Percentiles rank a stretch among this genome's conserved stretches.
Evolutionary conservation across 495 filamentous ascomycete genomes (phyloP).

Genomic region (Rhypophila decipiens): DNA sequence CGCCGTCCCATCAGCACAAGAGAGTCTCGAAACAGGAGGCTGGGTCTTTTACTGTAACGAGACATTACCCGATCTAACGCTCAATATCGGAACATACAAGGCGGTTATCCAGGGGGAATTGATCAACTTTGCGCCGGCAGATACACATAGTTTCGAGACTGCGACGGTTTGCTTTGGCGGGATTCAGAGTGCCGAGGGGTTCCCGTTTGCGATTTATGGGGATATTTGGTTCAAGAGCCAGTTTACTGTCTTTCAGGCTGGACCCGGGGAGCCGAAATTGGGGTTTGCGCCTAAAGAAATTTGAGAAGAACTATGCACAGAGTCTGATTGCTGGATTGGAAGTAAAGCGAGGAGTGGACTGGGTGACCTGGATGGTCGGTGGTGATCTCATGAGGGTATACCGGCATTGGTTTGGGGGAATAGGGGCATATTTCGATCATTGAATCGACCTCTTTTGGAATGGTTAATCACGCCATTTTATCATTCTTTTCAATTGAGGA

Average conservation of each 20-base stretch:
- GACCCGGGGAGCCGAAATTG: slow-evolving; percentile 41
- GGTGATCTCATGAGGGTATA: no score
- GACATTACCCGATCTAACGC: slow-evolving; percentile 33
- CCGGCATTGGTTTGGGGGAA: no score
- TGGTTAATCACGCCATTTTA: no score
- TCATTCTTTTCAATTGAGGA: no score
- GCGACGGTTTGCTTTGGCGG: slow-evolving; percentile 57
- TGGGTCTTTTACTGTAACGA: slow-evolving; percentile 31
- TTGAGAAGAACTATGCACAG: no score
- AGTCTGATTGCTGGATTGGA: no score
- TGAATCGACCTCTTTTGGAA: no score
- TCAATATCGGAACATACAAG: slow-evolving; percentile 53
- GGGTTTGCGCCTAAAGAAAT: slow-evolving; percentile 64
- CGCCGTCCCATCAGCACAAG: slow-evolving; percentile 49
- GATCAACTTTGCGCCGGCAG: slow-evolving; percentile 52
- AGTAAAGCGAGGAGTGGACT: no score
- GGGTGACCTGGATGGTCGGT: no score
- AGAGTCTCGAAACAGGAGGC: slow-evolving; percentile 48
- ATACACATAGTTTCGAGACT: slow-evolving; percentile 27
- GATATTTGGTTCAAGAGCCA: slow-evolving; percentile 81
- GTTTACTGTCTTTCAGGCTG: slow-evolving; percentile 69
- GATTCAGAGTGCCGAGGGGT: slow-evolving; percentile 55
- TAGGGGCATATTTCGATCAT: no score
- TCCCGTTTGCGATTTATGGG: slow-evolving; percentile 69
- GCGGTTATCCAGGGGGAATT: slow-evolving; percentile 54